Percentiles rank a stretch among this genome's conserved stretches.
Evolutionary conservation across 306 rosid species (phyloP).

Genomic region (Pachyrhizus erosus): DNA sequence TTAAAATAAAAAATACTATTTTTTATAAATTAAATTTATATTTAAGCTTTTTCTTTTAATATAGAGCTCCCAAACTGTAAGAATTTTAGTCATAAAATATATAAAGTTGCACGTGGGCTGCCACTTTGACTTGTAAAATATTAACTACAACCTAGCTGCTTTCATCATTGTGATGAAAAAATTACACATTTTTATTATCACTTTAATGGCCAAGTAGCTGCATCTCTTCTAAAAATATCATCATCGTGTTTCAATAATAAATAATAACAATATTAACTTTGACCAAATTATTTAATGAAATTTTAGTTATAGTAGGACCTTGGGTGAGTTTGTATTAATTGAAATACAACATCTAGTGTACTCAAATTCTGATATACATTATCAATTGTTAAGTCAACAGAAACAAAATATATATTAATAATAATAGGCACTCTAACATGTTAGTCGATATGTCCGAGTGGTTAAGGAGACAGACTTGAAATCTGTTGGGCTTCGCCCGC

Average conservation of each 20-base stretch:
- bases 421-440: too few species aligned
- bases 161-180: background rate
- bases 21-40: too few species aligned
- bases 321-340: background rate
- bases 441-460: background rate
- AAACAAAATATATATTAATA: too few species aligned
- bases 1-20: too few species aligned
- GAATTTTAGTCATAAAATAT: background rate
- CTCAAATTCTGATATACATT: too few species aligned
- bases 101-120: background rate
- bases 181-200: background rate
- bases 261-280: background rate
- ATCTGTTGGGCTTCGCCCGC: conserved; percentile 13
- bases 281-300: background rate
- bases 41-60: too few species aligned
- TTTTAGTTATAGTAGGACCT: background rate
- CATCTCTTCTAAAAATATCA: background rate
- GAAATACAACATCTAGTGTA: too few species aligned
- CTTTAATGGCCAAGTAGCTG: background rate
- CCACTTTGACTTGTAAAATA: background rate
- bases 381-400: too few species aligned
- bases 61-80: too few species aligned
- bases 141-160: background rate
- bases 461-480: conserved; percentile 28
- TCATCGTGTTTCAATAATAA: background rate